Evolutionary conservation across 1,284 basidiomycete genomes (phyloP).

Genomic region (Tylopilus sp.): DNA sequence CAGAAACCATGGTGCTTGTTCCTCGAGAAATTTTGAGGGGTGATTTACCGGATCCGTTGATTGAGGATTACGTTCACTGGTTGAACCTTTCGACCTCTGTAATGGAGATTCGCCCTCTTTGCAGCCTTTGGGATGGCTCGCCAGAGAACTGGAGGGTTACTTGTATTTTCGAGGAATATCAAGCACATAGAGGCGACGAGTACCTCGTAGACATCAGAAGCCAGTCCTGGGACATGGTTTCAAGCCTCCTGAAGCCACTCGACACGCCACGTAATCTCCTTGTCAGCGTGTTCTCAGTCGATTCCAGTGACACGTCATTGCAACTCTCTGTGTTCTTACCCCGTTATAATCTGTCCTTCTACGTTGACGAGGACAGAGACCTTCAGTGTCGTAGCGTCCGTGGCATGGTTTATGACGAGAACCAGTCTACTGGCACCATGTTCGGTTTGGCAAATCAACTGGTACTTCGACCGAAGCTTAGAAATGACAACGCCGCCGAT

Average conservation of each 20-base stretch:
- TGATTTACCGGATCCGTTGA: constrained; percentile 50
- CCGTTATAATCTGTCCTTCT: constrained; percentile 51
- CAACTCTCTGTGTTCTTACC: constrained; percentile 51
- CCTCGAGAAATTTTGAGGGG: constrained; percentile 44
- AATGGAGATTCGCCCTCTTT: constrained; percentile 50
- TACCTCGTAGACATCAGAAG: constrained; percentile 1
- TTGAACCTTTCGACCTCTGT: constrained; percentile 38
- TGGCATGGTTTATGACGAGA: constrained; percentile 36
- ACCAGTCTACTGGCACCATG: constrained; percentile 39
- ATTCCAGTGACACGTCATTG: constrained; percentile 12
- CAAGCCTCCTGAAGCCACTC: constrained; percentile 27
- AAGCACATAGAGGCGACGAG: not conserved
- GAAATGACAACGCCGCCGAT: not conserved
- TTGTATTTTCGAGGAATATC: constrained; percentile 2
- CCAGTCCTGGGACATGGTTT: not conserved
- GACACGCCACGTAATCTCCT: constrained; percentile 43
- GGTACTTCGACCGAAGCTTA: constrained; percentile 45
- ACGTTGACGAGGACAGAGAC: constrained; percentile 34
- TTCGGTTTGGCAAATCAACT: constrained; percentile 50
- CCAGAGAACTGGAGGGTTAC: constrained; percentile 32
- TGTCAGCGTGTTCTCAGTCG: constrained; percentile 18
- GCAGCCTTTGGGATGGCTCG: constrained; percentile 33
- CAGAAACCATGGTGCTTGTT: constrained; percentile 47
- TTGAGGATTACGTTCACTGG: constrained; percentile 52
- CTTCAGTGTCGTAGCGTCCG: constrained; percentile 41